Evolutionary conservation across 1,284 basidiomycete genomes (phyloP).

Genomic region (Puccinia triticina): DNA sequence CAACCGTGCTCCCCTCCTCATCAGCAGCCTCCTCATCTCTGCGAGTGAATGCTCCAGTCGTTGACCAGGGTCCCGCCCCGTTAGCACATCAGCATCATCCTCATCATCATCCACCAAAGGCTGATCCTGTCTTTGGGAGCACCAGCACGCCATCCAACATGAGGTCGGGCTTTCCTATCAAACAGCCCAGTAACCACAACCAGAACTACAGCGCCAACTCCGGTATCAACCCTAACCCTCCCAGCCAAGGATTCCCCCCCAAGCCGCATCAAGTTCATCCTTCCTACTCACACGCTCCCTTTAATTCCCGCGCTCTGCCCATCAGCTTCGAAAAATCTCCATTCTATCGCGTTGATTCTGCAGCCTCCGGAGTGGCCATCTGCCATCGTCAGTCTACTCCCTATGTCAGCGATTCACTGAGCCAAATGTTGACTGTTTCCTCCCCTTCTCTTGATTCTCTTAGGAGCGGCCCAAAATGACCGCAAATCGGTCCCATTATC

Average conservation of each 20-base stretch:
- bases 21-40: neutral
- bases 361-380: slow-evolving; percentile 30
- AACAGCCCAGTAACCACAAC: neutral
- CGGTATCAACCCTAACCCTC: neutral
- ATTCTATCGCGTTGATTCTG: slow-evolving; percentile 43
- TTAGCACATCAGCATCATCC: slow-evolving; percentile 20
- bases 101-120: slow-evolving; percentile 13
- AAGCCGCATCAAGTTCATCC: neutral
- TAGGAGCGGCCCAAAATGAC: slow-evolving; percentile 74
- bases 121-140: slow-evolving; percentile 32
- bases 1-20: neutral
- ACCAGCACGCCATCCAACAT: slow-evolving; percentile 19
- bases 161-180: neutral
- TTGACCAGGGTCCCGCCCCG: slow-evolving; percentile 27
- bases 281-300: neutral
- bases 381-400: slow-evolving; percentile 31
- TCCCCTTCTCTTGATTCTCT: neutral
- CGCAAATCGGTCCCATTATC: slow-evolving; percentile 68
- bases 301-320: slow-evolving; percentile 1
- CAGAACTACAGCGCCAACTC: neutral
- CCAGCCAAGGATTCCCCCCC: neutral
- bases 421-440: neutral
- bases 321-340: slow-evolving; percentile 32
- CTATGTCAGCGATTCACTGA: neutral
- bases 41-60: slow-evolving; percentile 20